Percentiles rank a stretch among this genome's conserved stretches.
phyloP scores from a whole-genome alignment of 768 basidiomycete genomes.

The Lepiota venenata region DNA sequence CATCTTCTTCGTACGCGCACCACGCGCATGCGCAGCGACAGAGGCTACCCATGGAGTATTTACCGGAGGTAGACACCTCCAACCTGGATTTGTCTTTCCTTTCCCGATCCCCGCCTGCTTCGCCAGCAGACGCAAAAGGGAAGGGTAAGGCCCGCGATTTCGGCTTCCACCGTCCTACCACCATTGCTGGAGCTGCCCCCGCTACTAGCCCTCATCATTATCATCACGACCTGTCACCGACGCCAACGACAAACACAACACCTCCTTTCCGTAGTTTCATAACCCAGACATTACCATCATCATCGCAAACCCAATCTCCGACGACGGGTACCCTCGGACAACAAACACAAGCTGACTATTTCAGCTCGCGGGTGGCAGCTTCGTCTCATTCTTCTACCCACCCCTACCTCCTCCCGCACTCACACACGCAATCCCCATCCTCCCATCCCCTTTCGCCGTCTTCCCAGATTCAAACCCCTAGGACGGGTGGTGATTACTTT shows the following conservation, averaged over 20 bases:
- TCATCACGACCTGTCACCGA: constrained; percentile 8
- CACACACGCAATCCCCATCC: not conserved
- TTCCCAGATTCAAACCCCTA: constrained; percentile 10
- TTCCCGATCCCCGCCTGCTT: not conserved
- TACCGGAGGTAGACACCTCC: constrained; percentile 27
- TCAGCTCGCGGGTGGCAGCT: not conserved
- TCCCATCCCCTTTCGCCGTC: not conserved
- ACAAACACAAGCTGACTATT: constrained; percentile 5
- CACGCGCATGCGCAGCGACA: not conserved
- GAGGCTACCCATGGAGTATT: not conserved
- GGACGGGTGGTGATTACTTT: constrained; percentile 1
- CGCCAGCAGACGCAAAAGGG: constrained; percentile 17
- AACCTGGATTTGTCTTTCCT: constrained; percentile 29
- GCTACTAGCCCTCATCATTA: not conserved
- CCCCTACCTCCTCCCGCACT: not conserved
- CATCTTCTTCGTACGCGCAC: not conserved
- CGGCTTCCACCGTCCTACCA: not conserved
- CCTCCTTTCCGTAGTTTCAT: not conserved
- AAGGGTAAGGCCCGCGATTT: constrained; percentile 18
- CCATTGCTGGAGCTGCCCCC: constrained; percentile 9
- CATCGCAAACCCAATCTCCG: constrained; percentile 3
- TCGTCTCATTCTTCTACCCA: not conserved
- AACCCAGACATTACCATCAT: not conserved
- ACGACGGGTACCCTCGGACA: constrained; percentile 6
- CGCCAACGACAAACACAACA: constrained; percentile 1